Conservation (phyloP, 1,139 yeast genomes). For the Pichia sp. region DNA sequence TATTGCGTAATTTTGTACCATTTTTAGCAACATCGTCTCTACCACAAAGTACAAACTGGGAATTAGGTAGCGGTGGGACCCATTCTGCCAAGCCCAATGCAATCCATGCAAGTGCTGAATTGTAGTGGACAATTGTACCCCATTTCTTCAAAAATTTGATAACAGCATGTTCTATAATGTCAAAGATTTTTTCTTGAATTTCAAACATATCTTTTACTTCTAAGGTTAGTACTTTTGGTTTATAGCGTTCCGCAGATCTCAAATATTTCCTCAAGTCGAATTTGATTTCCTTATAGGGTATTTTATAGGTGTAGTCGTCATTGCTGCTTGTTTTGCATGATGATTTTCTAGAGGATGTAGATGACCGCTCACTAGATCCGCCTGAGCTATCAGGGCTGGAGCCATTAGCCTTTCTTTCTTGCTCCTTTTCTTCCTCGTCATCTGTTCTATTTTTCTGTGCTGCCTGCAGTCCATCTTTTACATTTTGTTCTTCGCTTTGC, state of each 20-base stretch:
- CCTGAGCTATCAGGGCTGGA: not conserved
- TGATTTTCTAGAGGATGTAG: not conserved
- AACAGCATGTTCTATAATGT: constrained; percentile 57
- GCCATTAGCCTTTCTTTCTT: not conserved
- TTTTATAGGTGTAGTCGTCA: constrained; percentile 14
- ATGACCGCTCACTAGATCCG: not conserved
- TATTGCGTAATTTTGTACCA: constrained; percentile 37
- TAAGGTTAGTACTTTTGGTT: constrained; percentile 24
- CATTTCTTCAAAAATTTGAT: constrained; percentile 65
- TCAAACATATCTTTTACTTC: constrained; percentile 32
- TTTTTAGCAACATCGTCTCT: constrained; percentile 35
- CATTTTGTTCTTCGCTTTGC: too few relatives aligned
- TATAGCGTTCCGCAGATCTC: constrained; percentile 33
- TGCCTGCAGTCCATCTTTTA: too few relatives aligned
- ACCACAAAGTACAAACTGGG: constrained; percentile 38
- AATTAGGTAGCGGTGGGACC: constrained; percentile 57
- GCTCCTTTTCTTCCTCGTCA: not conserved
- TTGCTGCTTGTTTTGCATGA: constrained; percentile 1
- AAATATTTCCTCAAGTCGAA: constrained; percentile 53
- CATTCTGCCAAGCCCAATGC: constrained; percentile 87
- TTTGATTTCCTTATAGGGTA: constrained; percentile 39
- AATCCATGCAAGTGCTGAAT: constrained; percentile 79
- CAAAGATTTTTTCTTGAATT: constrained; percentile 51
- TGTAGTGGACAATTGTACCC: constrained; percentile 76
- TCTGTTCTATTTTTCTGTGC: too few relatives aligned